Conservation (phyloP, 768 basidiomycete genomes). For the Albatrellus ellisii region DNA sequence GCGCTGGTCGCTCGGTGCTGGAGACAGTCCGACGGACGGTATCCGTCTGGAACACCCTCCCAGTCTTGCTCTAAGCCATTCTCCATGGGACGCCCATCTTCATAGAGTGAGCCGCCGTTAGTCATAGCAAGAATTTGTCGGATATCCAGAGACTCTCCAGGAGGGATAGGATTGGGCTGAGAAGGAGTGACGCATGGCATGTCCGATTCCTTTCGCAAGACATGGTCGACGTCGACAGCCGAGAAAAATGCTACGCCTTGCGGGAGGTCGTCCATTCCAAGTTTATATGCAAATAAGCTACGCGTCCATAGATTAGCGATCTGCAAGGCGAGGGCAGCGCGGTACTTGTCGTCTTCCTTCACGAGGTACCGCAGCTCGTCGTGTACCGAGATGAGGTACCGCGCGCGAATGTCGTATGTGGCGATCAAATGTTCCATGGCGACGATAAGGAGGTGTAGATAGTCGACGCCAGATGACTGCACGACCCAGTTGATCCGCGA, state of each 20-base stretch:
- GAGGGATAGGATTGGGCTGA: constrained; percentile 66
- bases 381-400: constrained; percentile 94
- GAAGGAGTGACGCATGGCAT: constrained; percentile 95
- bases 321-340: constrained; percentile 86
- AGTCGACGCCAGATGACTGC: constrained; percentile 96
- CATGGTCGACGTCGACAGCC: constrained; percentile 84
- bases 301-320: constrained; percentile 96
- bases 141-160: constrained; percentile 84
- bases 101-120: constrained; percentile 50
- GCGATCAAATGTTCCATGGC: constrained; percentile 81
- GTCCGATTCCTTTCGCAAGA: constrained; percentile 90
- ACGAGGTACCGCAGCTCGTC: constrained; percentile 95
- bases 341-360: constrained; percentile 76
- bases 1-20: constrained; percentile 49
- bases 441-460: constrained; percentile 91
- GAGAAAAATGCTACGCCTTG: constrained; percentile 97
- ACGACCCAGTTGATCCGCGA: constrained; percentile 99
- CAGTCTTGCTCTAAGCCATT: constrained; percentile 14
- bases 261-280: constrained; percentile 95
- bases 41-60: constrained; percentile 28
- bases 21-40: constrained; percentile 45
- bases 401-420: constrained; percentile 74
- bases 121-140: constrained; percentile 49
- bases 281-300: constrained; percentile 73
- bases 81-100: constrained; percentile 44